Conservation (phyloP, 371 early-diverging fungal species). For the Rhizomucor miehei region DNA sequence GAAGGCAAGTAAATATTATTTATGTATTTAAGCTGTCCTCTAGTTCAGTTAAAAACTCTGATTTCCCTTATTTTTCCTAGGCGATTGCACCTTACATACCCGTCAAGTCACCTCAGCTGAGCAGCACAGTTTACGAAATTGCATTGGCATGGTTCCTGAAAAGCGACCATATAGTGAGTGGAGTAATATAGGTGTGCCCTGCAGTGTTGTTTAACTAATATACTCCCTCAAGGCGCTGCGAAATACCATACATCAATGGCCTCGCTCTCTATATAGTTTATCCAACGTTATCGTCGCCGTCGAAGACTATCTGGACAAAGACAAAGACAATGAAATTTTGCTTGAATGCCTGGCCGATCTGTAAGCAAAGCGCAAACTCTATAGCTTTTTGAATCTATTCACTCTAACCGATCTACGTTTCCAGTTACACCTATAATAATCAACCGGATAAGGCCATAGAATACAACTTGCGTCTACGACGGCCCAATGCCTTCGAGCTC, state of each 20-base stretch:
- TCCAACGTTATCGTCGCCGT: conserved; percentile 74
- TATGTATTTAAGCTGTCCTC: not conserved
- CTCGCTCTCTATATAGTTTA: conserved; percentile 68
- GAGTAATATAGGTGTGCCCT: not conserved
- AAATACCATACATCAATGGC: conserved; percentile 76
- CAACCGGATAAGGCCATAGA: conserved; percentile 80
- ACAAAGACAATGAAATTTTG: conserved; percentile 53
- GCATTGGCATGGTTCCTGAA: conserved; percentile 70
- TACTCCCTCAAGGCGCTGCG: conserved; percentile 50
- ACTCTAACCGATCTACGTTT: not conserved
- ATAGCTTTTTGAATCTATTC: not conserved
- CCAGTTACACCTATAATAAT: conserved; percentile 63
- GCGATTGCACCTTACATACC: conserved; percentile 81
- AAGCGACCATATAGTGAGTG: conserved; percentile 58
- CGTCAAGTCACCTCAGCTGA: conserved; percentile 69
- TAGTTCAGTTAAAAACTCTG: not conserved
- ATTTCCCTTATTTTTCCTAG: conserved; percentile 27
- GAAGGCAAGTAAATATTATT: conserved; percentile 26
- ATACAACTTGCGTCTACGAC: conserved; percentile 71
- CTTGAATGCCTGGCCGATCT: conserved; percentile 74
- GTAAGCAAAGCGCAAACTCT: conserved; percentile 42
- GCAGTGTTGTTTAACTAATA: not conserved
- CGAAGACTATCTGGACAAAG: conserved; percentile 61
- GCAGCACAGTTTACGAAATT: conserved; percentile 84
- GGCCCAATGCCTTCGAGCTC: conserved; percentile 70